Conservation (phyloP, 139 green algal species). For the Protoeuglena noctilucae region DNA sequence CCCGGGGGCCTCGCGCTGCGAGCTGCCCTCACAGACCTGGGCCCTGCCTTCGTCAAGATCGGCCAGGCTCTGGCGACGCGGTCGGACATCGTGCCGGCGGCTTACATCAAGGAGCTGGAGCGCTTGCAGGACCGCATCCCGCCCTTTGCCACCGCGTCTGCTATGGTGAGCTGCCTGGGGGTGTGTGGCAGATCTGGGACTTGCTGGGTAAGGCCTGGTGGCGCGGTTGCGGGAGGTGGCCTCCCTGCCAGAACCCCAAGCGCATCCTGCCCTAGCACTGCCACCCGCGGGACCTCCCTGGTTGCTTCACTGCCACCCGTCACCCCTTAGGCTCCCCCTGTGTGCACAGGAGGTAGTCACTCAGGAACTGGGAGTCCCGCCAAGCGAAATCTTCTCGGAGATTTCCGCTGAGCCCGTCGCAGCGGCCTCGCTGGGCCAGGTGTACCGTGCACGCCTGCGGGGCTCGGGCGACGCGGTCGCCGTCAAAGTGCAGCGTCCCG, state of each 20-base stretch:
- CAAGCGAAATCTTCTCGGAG: not conserved
- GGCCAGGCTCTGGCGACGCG: conserved; percentile 51
- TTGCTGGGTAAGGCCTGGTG: not conserved
- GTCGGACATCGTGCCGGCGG: conserved; percentile 60
- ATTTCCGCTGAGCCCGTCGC: not conserved
- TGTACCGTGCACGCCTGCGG: conserved; percentile 9
- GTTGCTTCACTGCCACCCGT: too few species aligned
- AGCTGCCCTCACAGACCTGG: conserved; percentile 44
- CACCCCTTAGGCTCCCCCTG: too few species aligned
- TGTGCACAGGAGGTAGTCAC: not conserved
- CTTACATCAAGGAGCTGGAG: conserved; percentile 58
- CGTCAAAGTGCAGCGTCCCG: conserved; percentile 59
- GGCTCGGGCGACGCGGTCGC: conserved; percentile 4
- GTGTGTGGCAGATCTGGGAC: not conserved
- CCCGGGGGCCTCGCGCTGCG: conserved; percentile 15
- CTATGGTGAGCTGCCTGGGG: conserved; percentile 9
- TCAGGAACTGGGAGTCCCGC: not conserved
- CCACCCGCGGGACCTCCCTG: too few species aligned
- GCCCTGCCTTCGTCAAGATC: conserved; percentile 77
- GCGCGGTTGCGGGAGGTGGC: not conserved
- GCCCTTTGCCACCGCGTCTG: conserved; percentile 41
- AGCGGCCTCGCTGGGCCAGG: conserved; percentile 22
- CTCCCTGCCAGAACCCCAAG: not conserved
- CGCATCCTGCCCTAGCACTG: not conserved
- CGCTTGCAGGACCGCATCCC: conserved; percentile 59